Conservation (phyloP, 169 alveolate genomes). For the Plasmodium gallinaceum region DNA sequence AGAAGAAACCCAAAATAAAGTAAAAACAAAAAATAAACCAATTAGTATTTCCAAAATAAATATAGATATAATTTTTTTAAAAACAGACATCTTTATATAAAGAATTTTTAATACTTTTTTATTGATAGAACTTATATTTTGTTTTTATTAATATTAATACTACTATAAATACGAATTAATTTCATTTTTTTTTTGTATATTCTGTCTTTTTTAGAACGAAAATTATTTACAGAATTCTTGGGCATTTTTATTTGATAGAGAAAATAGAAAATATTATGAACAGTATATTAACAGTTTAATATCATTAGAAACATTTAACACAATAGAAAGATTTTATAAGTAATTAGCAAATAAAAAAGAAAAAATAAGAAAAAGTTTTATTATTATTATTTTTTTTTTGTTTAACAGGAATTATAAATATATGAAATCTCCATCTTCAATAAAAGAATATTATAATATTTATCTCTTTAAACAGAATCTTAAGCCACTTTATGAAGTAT, state of each 20-base stretch:
- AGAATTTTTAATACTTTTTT: not conserved
- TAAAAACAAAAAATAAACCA: conserved; percentile 21
- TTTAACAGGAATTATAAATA: conserved; percentile 60
- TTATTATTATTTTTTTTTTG: not conserved
- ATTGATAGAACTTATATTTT: not conserved
- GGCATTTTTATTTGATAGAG: conserved; percentile 61
- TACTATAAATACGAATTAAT: not conserved
- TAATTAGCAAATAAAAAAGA: conserved; percentile 15
- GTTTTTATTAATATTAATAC: not conserved
- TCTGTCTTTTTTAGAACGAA: conserved; percentile 27
- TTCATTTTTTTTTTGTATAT: not conserved
- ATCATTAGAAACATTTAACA: conserved; percentile 53
- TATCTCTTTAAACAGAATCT: conserved; percentile 62
- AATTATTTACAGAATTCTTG: conserved; percentile 62
- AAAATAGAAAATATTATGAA: conserved; percentile 42
- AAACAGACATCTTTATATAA: not conserved
- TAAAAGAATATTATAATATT: conserved; percentile 61
- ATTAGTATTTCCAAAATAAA: too few relatives aligned
- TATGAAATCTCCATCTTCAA: conserved; percentile 70
- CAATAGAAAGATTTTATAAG: conserved; percentile 75
- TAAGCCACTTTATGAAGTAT: conserved; percentile 62
- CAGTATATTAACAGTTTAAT: conserved; percentile 26
- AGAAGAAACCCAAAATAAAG: conserved; percentile 16
- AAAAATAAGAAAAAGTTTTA: not conserved
- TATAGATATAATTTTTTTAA: too few relatives aligned